These are phyloP conservation scores for Cylindrotheca closterium DNA, from an alignment of 108 stramenopile genomes.

Conservation along the genomic window DNA sequence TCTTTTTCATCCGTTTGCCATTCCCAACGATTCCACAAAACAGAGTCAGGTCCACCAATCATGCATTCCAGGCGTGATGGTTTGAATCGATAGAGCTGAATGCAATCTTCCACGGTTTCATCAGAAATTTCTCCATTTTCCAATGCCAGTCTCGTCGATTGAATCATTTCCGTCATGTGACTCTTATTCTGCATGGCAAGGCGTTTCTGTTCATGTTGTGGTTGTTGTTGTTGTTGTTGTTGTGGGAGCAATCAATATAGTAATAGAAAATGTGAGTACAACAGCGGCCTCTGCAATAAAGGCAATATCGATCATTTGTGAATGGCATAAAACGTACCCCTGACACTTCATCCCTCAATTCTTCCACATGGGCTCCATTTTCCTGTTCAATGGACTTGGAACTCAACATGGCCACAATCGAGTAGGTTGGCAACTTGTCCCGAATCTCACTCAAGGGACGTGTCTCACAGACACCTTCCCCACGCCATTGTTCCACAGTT, in stretches of 20 bases:
- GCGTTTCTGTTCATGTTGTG: conserved; percentile 25
- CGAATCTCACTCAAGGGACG: conserved; percentile 33
- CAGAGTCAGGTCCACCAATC: conserved; percentile 47
- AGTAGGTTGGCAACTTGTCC: conserved; percentile 34
- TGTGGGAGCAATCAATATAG: no score
- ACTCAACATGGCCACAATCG: conserved; percentile 45
- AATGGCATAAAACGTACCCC: conserved; percentile 15
- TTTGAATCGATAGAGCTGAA: conserved; percentile 43
- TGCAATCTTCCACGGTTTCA: conserved; percentile 39
- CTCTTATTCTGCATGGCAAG: conserved; percentile 21
- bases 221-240: no score
- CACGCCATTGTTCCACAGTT: conserved; percentile 55
- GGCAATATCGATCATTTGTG: no score
- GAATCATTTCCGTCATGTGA: conserved; percentile 48
- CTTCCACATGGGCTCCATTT: conserved; percentile 4
- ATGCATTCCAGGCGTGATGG: conserved; percentile 54
- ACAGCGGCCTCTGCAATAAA: neutral
- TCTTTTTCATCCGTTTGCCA: conserved; percentile 23
- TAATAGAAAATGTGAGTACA: neutral
- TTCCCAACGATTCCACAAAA: conserved; percentile 68
- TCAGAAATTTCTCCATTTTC: conserved; percentile 35
- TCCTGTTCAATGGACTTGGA: conserved; percentile 35
- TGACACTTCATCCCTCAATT: conserved; percentile 1
- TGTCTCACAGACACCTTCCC: conserved; percentile 40
- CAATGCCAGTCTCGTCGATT: conserved; percentile 42